These are phyloP conservation scores for Mycena citricolor DNA, from an alignment of 1,284 basidiomycete genomes.

Conservation along the genomic window DNA sequence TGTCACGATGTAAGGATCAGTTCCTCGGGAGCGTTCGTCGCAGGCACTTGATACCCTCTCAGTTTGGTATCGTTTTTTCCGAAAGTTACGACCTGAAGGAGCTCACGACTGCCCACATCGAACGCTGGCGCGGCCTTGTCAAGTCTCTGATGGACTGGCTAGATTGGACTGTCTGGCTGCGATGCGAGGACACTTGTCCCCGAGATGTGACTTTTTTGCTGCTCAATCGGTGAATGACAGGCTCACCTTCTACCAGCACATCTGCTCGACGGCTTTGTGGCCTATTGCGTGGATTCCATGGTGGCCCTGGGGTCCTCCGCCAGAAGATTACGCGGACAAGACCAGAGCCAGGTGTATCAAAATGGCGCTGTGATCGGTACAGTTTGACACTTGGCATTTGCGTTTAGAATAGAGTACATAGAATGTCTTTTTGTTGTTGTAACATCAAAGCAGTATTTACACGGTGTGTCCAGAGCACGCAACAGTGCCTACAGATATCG, in stretches of 20 bases:
- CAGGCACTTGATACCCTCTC: neutral
- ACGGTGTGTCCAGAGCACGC: too few relatives aligned
- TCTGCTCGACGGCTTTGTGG: conserved; percentile 26
- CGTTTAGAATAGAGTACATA: too few relatives aligned
- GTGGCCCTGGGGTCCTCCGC: neutral
- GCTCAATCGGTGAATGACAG: neutral
- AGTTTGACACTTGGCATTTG: too few relatives aligned
- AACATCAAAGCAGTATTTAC: too few relatives aligned
- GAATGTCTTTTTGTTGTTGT: too few relatives aligned
- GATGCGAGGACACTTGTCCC: conserved; percentile 25
- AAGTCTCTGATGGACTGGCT: conserved; percentile 22
- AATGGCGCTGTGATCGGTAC: too few relatives aligned
- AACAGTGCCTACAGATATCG: too few relatives aligned
- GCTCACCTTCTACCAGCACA: conserved; percentile 13
- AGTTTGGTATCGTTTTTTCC: conserved; percentile 25
- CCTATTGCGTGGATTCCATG: conserved; percentile 24
- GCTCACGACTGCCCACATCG: neutral
- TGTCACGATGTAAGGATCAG: conserved; percentile 20
- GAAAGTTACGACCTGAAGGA: conserved; percentile 19
- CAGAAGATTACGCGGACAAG: neutral
- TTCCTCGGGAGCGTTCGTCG: neutral
- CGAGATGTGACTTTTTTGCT: conserved; percentile 20
- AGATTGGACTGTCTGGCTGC: conserved; percentile 25
- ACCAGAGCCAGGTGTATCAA: neutral
- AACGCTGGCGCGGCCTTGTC: conserved; percentile 15